phyloP scores from a whole-genome alignment of 177 flowering plant species.

The Vitis hybrid region DNA sequence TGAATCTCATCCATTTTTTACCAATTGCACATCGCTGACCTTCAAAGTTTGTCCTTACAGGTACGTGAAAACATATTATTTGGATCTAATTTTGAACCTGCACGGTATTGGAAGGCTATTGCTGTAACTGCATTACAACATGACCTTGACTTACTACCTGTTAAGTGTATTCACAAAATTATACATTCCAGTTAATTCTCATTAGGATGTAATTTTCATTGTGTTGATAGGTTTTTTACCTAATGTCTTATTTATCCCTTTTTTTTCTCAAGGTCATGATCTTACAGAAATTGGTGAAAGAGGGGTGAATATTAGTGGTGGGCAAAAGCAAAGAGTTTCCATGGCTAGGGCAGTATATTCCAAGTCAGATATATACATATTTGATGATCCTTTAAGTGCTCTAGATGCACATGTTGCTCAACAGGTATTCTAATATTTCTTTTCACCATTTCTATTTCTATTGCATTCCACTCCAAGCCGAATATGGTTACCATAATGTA shows the following conservation, averaged over 20 bases:
- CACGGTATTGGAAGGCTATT: slow-evolving; percentile 67
- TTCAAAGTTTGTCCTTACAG: slow-evolving; percentile 30
- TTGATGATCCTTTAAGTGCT: slow-evolving; percentile 99
- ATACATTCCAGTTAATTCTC: not conserved
- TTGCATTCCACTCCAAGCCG: too few species aligned
- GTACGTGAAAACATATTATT: slow-evolving; percentile 95
- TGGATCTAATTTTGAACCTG: slow-evolving; percentile 73
- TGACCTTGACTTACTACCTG: slow-evolving; percentile 90
- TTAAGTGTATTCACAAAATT: slow-evolving; percentile 30
- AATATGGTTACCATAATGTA: too few species aligned
- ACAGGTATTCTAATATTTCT: slow-evolving; percentile 49
- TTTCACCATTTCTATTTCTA: not conserved
- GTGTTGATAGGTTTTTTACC: not conserved
- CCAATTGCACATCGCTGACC: too few species aligned
- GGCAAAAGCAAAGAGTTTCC: slow-evolving; percentile 98
- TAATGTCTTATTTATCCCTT: not conserved
- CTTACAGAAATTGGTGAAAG: slow-evolving; percentile 99
- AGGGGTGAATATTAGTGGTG: slow-evolving; percentile 98
- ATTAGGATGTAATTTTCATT: not conserved
- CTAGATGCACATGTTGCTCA: slow-evolving; percentile 96
- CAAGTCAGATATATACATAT: slow-evolving; percentile 84
- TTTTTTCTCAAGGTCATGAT: slow-evolving; percentile 77
- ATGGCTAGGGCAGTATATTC: slow-evolving; percentile 98
- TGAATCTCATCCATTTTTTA: too few species aligned
- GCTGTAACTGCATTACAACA: slow-evolving; percentile 84